Evolutionary conservation across 805 yeast species (phyloP).

Genomic region (Ascoidea tarda): DNA sequence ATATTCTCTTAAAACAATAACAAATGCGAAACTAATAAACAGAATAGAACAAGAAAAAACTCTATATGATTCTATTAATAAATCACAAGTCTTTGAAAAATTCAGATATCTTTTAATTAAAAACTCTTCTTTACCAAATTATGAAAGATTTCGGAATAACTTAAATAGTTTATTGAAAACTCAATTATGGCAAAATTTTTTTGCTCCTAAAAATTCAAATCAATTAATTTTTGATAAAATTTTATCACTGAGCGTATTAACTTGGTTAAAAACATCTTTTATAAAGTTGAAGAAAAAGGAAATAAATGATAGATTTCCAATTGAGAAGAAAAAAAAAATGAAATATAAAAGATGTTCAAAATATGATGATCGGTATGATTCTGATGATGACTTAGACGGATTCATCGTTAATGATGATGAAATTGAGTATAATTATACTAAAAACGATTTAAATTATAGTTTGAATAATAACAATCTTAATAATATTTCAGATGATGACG

Average conservation of each 20-base stretch:
- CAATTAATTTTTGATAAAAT: not conserved
- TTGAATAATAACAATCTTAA: slow-evolving; percentile 11
- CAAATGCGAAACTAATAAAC: not conserved
- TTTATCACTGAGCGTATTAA: too few species aligned
- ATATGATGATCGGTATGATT: not conserved
- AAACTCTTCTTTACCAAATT: not conserved
- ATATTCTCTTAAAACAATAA: too few species aligned
- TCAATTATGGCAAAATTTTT: not conserved
- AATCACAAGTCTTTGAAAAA: not conserved
- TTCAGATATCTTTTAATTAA: too few species aligned
- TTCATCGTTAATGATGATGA: slow-evolving; percentile 21
- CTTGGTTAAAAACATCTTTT: slow-evolving; percentile 22
- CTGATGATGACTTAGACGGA: slow-evolving; percentile 16
- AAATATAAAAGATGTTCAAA: not conserved
- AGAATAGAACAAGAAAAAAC: not conserved
- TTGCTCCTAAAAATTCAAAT: not conserved
- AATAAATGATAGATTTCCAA: slow-evolving; percentile 18
- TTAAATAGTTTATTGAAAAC: not conserved
- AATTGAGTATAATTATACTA: slow-evolving; percentile 10
- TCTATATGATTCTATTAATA: too few species aligned
- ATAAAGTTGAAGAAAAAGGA: slow-evolving; percentile 19
- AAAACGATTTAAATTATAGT: slow-evolving; percentile 3
- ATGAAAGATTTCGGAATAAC: too few species aligned
- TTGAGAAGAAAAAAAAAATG: slow-evolving; percentile 13
- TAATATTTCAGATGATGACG: not conserved